Conservation (phyloP, 1,139 yeast genomes). For the Maudiozyma humilis region DNA sequence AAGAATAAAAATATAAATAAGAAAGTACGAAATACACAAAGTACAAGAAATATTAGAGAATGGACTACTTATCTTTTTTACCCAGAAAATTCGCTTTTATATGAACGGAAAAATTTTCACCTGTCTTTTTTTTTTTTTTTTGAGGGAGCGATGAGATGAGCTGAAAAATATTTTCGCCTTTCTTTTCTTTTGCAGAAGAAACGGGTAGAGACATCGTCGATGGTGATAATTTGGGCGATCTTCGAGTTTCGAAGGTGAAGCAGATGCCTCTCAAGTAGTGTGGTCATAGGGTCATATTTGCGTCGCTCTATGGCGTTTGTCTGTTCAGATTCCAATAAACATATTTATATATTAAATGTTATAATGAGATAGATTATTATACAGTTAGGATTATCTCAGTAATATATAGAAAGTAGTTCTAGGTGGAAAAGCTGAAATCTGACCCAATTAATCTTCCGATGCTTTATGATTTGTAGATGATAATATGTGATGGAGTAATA, state of each 20-base stretch:
- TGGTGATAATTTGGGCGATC: too few species aligned
- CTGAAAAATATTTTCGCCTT: conserved; percentile 7
- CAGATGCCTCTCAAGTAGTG: too few species aligned
- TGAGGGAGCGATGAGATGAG: conserved; percentile 4
- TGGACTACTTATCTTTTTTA: background rate
- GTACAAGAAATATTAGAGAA: background rate
- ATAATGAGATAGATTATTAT: background rate
- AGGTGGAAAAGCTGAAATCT: too few species aligned
- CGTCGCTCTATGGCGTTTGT: background rate
- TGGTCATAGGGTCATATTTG: too few species aligned
- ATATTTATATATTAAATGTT: background rate
- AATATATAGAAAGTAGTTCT: background rate
- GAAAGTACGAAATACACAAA: background rate
- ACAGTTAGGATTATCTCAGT: background rate
- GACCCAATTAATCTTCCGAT: too few species aligned
- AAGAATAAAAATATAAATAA: background rate
- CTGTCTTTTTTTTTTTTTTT: conserved; percentile 3
- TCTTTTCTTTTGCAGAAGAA: conserved; percentile 3
- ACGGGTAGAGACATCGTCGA: background rate
- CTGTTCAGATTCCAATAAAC: background rate
- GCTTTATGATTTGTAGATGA: background rate
- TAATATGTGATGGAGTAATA: background rate
- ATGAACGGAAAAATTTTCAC: conserved; percentile 4
- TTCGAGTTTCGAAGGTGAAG: too few species aligned
- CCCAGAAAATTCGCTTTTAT: background rate